Conservation (phyloP, 2,329 filamentous ascomycete species). For the Curvularia sp. region DNA sequence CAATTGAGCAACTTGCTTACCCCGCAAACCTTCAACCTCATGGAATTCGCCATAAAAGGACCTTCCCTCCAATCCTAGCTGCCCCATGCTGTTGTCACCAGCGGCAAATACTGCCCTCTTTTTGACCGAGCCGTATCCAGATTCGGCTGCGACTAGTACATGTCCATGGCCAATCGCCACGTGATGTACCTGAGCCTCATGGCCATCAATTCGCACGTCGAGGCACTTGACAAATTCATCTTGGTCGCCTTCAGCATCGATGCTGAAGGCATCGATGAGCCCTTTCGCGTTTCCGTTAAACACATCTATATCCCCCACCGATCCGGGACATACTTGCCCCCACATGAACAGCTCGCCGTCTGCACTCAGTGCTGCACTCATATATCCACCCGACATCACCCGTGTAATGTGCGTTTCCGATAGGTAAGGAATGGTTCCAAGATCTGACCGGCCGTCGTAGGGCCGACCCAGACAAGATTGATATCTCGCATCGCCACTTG, state of each 20-base stretch:
- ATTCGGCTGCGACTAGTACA: constrained; percentile 37
- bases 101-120: constrained; percentile 33
- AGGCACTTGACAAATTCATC: constrained; percentile 42
- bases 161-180: constrained; percentile 41
- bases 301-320: constrained; percentile 25
- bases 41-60: constrained; percentile 29
- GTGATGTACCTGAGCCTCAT: constrained; percentile 27
- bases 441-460: constrained; percentile 4
- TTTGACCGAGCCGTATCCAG: not conserved
- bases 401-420: constrained; percentile 31
- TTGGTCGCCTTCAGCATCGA: constrained; percentile 21
- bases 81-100: constrained; percentile 34
- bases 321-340: constrained; percentile 41
- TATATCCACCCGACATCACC: constrained; percentile 41
- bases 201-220: constrained; percentile 30
- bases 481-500: not conserved
- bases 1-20: constrained; percentile 28
- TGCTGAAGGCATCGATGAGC: no score
- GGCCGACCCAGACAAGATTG: constrained; percentile 3
- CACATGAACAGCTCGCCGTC: constrained; percentile 46
- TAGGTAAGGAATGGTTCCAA: constrained; percentile 35
- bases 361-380: constrained; percentile 40
- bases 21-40: constrained; percentile 30
- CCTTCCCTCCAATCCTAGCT: constrained; percentile 29
- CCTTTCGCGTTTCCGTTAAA: constrained; percentile 10